Evolutionary conservation across 2,329 filamentous ascomycete species (phyloP), one percentile per base, ranked within the genome.

Genomic region (Claviceps spartinae): DNA sequence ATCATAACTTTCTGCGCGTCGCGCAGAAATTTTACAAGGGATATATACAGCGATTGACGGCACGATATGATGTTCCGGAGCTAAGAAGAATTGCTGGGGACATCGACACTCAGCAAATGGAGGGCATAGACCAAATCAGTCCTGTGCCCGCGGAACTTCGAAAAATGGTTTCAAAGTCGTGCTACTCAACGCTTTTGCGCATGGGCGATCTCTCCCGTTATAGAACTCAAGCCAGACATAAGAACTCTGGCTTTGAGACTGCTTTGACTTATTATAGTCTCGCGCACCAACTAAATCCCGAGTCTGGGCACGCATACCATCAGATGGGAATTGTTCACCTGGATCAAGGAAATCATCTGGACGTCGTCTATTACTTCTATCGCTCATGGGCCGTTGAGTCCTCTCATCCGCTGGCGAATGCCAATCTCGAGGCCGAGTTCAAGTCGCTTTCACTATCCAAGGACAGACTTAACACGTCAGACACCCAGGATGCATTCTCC

Each of bases 121-220:
- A 67, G 26, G 65, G 69, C 58, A 62, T 74, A 60, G 67, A 73
- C 55, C 65, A 68, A 51, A 64, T 72, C 55, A 65, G 72, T 57
- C 65, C 71, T 57, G 67, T 74, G 52, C 66, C 75, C 44, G 60
- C 72, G 46, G 63, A 75, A 13, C 67, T 87, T 49, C 75, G 76
- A 54, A 65, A 70, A n/a, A 69, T 75, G 56, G 78, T 94, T 52
- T 72, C 88, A 42, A 71, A 75, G 52, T 89, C 88, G 3, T 95
- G 87, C 64, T 86, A 95, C 68, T 79, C 82, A 52, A 88, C 86
- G 4, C 74, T 97, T 52, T 83, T 96, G 54, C 88, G 85, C 58
- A 78, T 97, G 9, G 93, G 93, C 37, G 93, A 98, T 65, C 75
- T 98, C 47, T 87, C 87, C 48, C 82, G 93, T 56, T 98, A 96